Percentiles rank a stretch among this genome's conserved stretches.
Evolutionary conservation across 2,329 filamentous ascomycete species (phyloP).

Genomic region (Hymenoscyphus infarciens): DNA sequence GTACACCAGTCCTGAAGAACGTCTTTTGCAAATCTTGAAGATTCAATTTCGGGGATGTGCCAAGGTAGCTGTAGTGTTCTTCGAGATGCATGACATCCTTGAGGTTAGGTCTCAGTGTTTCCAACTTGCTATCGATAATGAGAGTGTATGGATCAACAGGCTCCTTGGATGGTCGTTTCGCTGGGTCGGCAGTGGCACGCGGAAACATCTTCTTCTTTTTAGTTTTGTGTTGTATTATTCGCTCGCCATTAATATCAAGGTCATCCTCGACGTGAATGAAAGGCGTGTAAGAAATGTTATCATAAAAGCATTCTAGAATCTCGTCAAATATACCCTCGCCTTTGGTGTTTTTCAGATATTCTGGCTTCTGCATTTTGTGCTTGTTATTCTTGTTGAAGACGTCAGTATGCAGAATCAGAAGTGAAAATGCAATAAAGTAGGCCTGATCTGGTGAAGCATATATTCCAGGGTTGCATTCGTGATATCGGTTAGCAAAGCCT

Average conservation of each 20-base stretch:
- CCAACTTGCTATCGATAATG: constrained; percentile 85
- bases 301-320: constrained; percentile 92
- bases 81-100: constrained; percentile 92
- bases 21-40: constrained; percentile 79
- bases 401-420: constrained; percentile 94
- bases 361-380: constrained; percentile 93
- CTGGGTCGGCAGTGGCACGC: constrained; percentile 58
- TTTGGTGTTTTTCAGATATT: constrained; percentile 92
- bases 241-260: constrained; percentile 72
- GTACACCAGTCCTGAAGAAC: constrained; percentile 84
- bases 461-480: constrained; percentile 97
- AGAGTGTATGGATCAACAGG: constrained; percentile 93
- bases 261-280: constrained; percentile 98
- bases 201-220: constrained; percentile 69
- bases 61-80: constrained; percentile 85
- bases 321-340: constrained; percentile 93
- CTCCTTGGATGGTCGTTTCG: constrained; percentile 67
- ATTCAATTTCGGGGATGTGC: constrained; percentile 71
- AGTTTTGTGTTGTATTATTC: constrained; percentile 66
- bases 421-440: constrained; percentile 97
- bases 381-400: constrained; percentile 99
- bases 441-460: constrained; percentile 88
- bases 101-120: constrained; percentile 75
- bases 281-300: constrained; percentile 96
- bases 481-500: constrained; percentile 92